These are phyloP conservation scores for Yarrowia sp. DNA, from an alignment of 805 yeast species.

Conservation along the genomic window DNA sequence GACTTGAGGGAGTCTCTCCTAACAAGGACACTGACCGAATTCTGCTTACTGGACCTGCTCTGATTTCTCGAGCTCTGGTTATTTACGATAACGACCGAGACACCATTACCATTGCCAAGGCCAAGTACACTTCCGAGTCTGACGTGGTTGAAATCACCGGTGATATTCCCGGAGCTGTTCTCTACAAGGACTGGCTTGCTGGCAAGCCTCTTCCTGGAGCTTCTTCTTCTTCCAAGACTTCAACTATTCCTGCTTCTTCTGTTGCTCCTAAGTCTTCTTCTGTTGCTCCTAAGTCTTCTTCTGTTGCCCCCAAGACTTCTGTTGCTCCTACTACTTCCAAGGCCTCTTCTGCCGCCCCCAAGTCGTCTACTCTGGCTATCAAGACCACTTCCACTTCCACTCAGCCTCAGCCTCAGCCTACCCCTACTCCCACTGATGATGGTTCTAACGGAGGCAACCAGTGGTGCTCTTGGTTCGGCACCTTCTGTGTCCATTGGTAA, in stretches of 20 bases:
- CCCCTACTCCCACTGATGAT: neutral
- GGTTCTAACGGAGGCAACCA: neutral
- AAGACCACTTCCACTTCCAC: neutral
- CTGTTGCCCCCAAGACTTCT: neutral
- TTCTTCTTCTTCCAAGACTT: neutral
- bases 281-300: neutral
- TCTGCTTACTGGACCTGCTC: neutral
- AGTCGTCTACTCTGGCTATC: neutral
- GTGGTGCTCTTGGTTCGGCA: neutral
- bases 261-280: neutral
- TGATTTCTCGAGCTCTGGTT: neutral
- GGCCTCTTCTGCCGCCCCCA: neutral
- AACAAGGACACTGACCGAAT: neutral
- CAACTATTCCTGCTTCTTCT: neutral
- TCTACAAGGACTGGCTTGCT: neutral
- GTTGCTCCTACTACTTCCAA: neutral
- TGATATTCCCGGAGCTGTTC: neutral
- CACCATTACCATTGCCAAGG: neutral
- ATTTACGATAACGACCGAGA: neutral
- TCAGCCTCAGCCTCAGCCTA: neutral
- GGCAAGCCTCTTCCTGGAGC: neutral
- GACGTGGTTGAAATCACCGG: neutral
- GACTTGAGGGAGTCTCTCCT: neutral
- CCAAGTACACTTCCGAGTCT: neutral
- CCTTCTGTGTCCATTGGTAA: neutral